phyloP scores from a whole-genome alignment of 1,284 basidiomycete genomes.

The Papiliotrema nemorosa region DNA sequence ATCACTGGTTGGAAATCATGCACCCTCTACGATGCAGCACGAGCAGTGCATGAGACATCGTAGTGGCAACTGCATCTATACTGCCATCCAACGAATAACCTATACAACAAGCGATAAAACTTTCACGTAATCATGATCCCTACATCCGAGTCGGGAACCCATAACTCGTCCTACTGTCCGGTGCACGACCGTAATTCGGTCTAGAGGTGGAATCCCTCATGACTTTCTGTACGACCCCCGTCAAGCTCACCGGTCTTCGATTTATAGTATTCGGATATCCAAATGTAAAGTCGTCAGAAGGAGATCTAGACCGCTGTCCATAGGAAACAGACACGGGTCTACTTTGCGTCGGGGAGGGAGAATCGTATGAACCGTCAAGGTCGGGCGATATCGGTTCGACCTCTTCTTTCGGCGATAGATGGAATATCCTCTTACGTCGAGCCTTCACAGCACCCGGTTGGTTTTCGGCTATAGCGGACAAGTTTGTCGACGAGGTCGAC shows the following conservation, averaged over 20 bases:
- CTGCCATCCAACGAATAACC: no score
- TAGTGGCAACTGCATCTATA: no score
- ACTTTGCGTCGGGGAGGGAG: neutral
- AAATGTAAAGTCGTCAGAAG: neutral
- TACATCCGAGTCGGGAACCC: constrained; percentile 1
- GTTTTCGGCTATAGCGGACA: constrained; percentile 5
- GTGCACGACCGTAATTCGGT: constrained; percentile 1
- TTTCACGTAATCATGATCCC: no score
- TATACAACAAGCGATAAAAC: no score
- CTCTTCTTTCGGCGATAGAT: constrained; percentile 18
- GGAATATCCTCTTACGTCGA: constrained; percentile 68
- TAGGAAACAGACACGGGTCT: no score
- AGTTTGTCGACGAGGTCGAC: constrained; percentile 1
- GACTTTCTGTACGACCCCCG: constrained; percentile 4
- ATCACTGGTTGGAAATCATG: no score
- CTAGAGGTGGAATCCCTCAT: neutral
- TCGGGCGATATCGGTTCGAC: constrained; percentile 1
- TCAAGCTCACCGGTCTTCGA: constrained; percentile 3
- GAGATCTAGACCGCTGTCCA: neutral
- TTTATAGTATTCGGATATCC: neutral
- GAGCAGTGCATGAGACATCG: no score
- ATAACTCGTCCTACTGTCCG: constrained; percentile 5
- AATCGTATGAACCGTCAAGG: neutral
- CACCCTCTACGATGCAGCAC: no score
- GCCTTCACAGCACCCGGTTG: constrained; percentile 59